Evolutionary conservation across 805 yeast genomes (phyloP), one percentile per base, ranked within the genome.

Genomic region (Aciculoconidium aculeatum): DNA sequence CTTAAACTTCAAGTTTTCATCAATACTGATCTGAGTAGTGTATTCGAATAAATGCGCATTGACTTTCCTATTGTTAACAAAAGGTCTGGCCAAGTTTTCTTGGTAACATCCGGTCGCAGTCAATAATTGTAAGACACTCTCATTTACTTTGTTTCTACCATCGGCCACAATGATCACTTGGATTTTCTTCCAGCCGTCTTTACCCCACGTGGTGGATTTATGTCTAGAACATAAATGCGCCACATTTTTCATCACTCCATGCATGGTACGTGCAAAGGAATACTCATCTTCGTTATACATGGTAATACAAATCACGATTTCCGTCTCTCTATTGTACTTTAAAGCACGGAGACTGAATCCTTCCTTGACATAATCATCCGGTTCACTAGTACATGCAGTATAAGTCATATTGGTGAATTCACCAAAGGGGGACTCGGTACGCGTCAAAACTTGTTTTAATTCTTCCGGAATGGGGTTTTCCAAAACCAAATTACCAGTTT

Each of bases 41-140:
- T 92, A 84, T 60, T 92, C 99, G 52, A 90, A 92, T 34, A 92
- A 61, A 61, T 92, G 99, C 0, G 96, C 94, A 49, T 80, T 77
- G 19, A 94, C 99, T 32, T 80, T 82, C 48, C 85, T 82, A 45
- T 85, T 84, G 55, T 92, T 92, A 34, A 92, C 98, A 38, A 70
- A 80, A 19, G 94, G 90, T 52, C 94, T 82, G 27, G 99, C 96
- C 56, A 92, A 85, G 27, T 95, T 96, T 39, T 90, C 97, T 55
- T 92, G 99, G 55, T 86, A 92, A 27, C 92, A 84, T 44, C 99
- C 99, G 60, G 94, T 77, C 0, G 96, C 95, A 1, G 96, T 87
- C 35, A 92, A 66, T 25, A 84, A 73, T 55, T 90, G 95, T 25
- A 92, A 60, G 2, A 88, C 90, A 11, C 94, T 82, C 14, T 83